Conservation (phyloP, 1,284 basidiomycete genomes). For the Rhodotorula mucilaginosa region DNA sequence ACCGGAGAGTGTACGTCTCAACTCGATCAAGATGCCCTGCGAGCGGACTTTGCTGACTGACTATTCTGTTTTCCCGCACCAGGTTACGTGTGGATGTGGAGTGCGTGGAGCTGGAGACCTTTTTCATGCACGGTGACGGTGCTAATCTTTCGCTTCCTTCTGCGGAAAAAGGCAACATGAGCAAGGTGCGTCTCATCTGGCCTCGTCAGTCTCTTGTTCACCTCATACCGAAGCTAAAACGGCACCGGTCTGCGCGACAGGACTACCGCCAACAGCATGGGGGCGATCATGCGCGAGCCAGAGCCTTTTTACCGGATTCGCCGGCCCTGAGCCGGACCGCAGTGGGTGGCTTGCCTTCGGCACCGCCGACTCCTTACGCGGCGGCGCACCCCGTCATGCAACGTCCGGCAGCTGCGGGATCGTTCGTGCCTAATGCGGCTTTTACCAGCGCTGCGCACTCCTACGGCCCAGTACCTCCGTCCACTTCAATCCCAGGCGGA, state of each 20-base stretch:
- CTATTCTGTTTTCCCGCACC: background rate
- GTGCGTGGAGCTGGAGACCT: background rate
- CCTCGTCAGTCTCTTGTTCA: background rate
- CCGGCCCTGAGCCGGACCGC: background rate
- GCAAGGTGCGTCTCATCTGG: background rate
- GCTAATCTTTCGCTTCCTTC: too few relatives aligned
- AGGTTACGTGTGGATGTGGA: constrained; percentile 18
- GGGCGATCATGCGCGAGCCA: too few relatives aligned
- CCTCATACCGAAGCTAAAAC: background rate
- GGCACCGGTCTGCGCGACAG: background rate
- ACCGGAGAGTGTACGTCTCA: constrained; percentile 5
- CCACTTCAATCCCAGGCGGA: too few relatives aligned
- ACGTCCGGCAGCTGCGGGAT: too few relatives aligned
- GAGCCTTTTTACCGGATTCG: background rate
- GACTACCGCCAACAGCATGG: background rate
- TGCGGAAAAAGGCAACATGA: constrained; percentile 13
- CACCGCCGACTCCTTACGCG: too few relatives aligned
- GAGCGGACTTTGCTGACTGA: too few relatives aligned
- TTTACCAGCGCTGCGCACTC: background rate
- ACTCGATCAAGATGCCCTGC: too few relatives aligned
- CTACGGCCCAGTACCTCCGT: too few relatives aligned
- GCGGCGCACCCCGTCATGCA: background rate
- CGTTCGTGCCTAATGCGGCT: background rate
- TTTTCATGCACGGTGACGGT: background rate
- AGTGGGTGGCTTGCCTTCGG: too few relatives aligned